Evolutionary conservation across 176 grass and related monocot genomes (phyloP).

Genomic region (Musa acuminata): DNA sequence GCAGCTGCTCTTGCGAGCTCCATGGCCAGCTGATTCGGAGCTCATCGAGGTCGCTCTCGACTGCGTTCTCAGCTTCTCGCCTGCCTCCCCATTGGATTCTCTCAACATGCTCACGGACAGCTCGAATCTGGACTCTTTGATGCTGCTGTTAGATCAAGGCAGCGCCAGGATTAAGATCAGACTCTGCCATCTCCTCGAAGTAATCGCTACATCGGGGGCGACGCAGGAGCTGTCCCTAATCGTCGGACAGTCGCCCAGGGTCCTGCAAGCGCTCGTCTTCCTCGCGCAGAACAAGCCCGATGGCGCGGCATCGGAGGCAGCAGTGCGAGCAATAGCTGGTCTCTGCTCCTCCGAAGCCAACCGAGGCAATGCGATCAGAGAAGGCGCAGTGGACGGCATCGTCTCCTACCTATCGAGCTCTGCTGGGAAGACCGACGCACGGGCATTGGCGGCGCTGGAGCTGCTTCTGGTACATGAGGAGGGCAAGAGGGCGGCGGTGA

Average conservation of each 20-base stretch:
- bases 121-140: constrained; percentile 33
- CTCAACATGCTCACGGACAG: constrained; percentile 59
- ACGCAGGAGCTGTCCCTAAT: constrained; percentile 35
- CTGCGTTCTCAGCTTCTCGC: constrained; percentile 47
- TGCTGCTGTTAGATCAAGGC: constrained; percentile 39
- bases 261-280: constrained; percentile 43
- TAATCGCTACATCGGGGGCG: constrained; percentile 37
- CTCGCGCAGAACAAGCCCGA: constrained; percentile 30
- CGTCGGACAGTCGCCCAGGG: constrained; percentile 37
- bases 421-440: background rate
- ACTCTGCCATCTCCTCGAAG: constrained; percentile 58
- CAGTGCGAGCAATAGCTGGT: constrained; percentile 40
- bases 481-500: constrained; percentile 30
- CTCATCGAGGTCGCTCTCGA: constrained; percentile 46
- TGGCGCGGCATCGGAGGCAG: constrained; percentile 27
- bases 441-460: constrained; percentile 50
- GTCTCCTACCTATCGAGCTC: constrained; percentile 38
- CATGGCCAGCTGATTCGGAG: background rate
- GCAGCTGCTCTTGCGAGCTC: constrained; percentile 45
- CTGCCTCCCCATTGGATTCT: constrained; percentile 38
- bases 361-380: constrained; percentile 36
- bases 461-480: constrained; percentile 33
- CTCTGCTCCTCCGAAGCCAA: constrained; percentile 39
- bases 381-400: constrained; percentile 47
- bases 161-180: constrained; percentile 27